Evolutionary conservation across 129 eudicot species (phyloP).

Genomic region (Gnaphalium uliginosum): DNA sequence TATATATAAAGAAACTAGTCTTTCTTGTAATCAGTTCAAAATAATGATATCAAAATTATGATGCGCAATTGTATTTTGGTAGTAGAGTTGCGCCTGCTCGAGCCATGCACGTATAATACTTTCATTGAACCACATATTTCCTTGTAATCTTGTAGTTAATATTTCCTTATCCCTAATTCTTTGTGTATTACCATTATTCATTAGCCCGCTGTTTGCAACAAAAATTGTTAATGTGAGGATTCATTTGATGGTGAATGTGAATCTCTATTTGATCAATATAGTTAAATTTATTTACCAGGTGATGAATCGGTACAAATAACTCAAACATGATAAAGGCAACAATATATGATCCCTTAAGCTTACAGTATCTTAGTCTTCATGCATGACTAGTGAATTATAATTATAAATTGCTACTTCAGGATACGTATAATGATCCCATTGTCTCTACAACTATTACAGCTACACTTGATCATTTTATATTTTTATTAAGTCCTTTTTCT

Average conservation of each 20-base stretch:
- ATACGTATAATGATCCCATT: neutral
- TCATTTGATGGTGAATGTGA: neutral
- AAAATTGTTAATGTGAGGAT: neutral
- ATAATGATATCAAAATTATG: neutral
- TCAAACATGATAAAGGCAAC: neutral
- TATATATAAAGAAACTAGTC: neutral
- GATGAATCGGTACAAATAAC: neutral
- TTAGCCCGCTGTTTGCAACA: neutral
- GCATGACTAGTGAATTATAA: neutral
- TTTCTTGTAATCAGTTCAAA: neutral
- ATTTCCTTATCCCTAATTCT: conserved; percentile 29
- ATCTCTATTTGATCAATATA: no score
- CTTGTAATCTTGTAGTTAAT: neutral
- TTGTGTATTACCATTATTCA: neutral
- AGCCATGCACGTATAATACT: neutral
- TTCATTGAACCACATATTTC: neutral
- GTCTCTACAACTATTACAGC: neutral
- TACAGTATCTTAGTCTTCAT: neutral
- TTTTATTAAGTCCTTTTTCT: neutral
- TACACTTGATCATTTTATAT: neutral
- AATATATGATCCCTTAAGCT: neutral
- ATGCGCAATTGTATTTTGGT: neutral
- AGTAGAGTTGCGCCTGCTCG: neutral
- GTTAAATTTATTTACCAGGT: neutral
- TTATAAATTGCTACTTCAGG: neutral